phyloP scores from a whole-genome alignment of 805 yeast genomes.

The Ascoidea tarda region DNA sequence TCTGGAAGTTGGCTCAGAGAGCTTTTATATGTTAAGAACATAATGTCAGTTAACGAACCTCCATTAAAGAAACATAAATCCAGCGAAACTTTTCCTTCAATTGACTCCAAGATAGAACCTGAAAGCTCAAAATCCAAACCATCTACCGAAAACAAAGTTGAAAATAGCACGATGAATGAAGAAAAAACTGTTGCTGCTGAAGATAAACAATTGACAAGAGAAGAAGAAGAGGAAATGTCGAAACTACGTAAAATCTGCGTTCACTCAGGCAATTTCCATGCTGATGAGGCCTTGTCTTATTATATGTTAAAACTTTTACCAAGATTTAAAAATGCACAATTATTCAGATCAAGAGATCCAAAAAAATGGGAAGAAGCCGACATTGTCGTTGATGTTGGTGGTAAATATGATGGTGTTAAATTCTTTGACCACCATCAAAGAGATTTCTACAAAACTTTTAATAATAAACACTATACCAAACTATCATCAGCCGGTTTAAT shows the following conservation, averaged over 20 bases:
- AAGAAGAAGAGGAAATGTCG: neutral
- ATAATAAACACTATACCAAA: conserved; percentile 50
- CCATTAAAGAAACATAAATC: too few relatives aligned
- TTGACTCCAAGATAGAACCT: too few relatives aligned
- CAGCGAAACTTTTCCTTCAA: too few relatives aligned
- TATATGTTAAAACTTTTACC: conserved; percentile 69
- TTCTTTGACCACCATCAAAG: conserved; percentile 95
- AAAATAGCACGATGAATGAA: too few relatives aligned
- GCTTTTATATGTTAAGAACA: too few relatives aligned
- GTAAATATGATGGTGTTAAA: conserved; percentile 73
- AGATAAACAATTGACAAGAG: too few relatives aligned
- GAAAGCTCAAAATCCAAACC: too few relatives aligned
- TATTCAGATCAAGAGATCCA: conserved; percentile 77
- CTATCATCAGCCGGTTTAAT: conserved; percentile 89
- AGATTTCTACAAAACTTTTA: conserved; percentile 69
- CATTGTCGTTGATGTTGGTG: conserved; percentile 91
- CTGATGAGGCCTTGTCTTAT: conserved; percentile 93
- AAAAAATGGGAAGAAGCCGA: conserved; percentile 76
- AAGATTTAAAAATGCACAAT: conserved; percentile 44
- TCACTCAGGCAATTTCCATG: conserved; percentile 91
- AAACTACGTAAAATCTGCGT: conserved; percentile 7
- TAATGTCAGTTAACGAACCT: too few relatives aligned
- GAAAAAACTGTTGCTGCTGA: too few relatives aligned
- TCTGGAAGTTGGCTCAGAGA: too few relatives aligned
- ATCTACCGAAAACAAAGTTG: too few relatives aligned